A percentile compares a stretch with the other conserved stretches of the same genome.
Evolutionary conservation across 169 alveolate genomes (phyloP).

Genomic region (Eimeria sp.): DNA sequence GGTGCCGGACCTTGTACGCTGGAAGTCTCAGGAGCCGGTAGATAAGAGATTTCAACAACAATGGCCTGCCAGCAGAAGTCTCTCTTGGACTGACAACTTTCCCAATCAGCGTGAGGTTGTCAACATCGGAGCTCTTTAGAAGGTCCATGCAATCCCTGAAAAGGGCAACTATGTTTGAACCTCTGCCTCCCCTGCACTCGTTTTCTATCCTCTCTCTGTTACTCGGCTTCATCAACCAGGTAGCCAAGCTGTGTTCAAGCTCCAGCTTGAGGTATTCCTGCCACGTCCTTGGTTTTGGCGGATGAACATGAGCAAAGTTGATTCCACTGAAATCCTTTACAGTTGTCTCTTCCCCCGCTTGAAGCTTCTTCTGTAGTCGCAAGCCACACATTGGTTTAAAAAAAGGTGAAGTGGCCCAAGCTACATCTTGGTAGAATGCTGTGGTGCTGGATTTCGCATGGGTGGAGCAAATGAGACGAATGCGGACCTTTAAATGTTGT

Average conservation of each 20-base stretch:
- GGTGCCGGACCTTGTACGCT: constrained; percentile 57
- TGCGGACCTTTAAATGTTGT: constrained; percentile 52
- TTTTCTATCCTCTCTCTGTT: constrained; percentile 14
- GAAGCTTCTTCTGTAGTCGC: constrained; percentile 29
- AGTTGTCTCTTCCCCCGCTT: not conserved
- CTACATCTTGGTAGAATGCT: not conserved
- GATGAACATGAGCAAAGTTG: constrained; percentile 34
- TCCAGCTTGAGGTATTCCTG: constrained; percentile 49
- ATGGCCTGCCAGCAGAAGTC: constrained; percentile 51
- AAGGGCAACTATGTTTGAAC: constrained; percentile 26
- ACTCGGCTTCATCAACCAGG: constrained; percentile 9
- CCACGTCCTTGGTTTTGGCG: constrained; percentile 59
- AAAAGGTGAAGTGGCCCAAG: not conserved
- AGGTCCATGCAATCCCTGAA: constrained; percentile 64
- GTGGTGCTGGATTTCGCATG: not conserved
- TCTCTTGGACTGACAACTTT: constrained; percentile 52
- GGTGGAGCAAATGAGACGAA: not conserved
- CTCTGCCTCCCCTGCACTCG: constrained; percentile 69
- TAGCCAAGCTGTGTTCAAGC: not conserved
- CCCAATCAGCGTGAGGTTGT: constrained; percentile 52
- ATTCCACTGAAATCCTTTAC: constrained; percentile 7
- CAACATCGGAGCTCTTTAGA: constrained; percentile 50
- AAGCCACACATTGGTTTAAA: not conserved
- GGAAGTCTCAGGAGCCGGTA: constrained; percentile 19
- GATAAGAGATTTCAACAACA: not conserved